A percentile compares a stretch with the other conserved stretches of the same genome.
These are phyloP conservation scores for Saccharomyces hybrid DNA, from an alignment of 1,139 yeast genomes.

Conservation along the genomic window DNA sequence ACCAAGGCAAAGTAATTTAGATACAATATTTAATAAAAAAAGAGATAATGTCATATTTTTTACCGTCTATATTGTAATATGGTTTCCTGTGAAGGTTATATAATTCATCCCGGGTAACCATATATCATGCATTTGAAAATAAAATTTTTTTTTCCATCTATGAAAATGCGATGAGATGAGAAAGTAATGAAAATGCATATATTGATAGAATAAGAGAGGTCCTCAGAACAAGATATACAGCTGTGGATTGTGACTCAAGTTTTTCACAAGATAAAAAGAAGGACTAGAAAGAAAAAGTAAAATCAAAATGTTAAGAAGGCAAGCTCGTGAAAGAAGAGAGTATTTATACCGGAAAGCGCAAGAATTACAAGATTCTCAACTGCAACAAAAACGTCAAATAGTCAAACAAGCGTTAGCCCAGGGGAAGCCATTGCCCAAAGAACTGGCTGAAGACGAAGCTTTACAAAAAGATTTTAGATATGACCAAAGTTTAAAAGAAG, in stretches of 20 bases:
- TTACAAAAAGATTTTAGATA: slow-evolving; percentile 75
- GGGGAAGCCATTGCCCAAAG: slow-evolving; percentile 86
- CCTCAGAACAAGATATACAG: too few relatives aligned
- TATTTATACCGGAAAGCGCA: slow-evolving; percentile 82
- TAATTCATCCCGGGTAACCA: neutral
- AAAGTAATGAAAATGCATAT: neutral
- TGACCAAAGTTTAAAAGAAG: slow-evolving; percentile 39
- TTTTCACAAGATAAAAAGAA: neutral
- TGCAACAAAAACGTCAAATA: slow-evolving; percentile 79
- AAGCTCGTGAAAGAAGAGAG: slow-evolving; percentile 93
- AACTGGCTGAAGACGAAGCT: slow-evolving; percentile 77
- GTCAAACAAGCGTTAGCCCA: slow-evolving; percentile 82
- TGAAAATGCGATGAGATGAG: slow-evolving; percentile 8
- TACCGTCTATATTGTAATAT: neutral
- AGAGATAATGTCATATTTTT: neutral
- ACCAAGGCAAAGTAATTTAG: neutral
- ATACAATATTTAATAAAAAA: neutral
- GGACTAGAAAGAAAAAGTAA: neutral
- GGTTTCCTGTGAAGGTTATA: neutral
- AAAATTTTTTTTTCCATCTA: neutral
- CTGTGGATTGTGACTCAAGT: neutral
- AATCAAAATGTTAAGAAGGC: slow-evolving; percentile 60
- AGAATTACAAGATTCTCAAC: slow-evolving; percentile 81
- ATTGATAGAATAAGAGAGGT: neutral
- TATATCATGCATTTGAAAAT: neutral